Evolutionary conservation across 2,329 filamentous ascomycete genomes (phyloP).

Genomic region (Alternaria postmessia): DNA sequence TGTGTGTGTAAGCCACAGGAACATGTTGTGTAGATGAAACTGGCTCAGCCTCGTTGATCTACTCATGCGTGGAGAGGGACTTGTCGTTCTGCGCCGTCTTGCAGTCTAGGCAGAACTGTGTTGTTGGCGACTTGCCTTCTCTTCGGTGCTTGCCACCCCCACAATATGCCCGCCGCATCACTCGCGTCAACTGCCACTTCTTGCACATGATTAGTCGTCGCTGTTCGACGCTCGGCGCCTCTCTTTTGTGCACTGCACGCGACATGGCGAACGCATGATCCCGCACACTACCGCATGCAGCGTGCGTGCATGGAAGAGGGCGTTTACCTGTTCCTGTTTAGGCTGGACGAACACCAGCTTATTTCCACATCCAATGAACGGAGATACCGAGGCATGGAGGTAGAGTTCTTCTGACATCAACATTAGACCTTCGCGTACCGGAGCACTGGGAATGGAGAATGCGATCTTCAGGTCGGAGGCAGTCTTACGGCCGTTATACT

Average conservation of each 20-base stretch:
- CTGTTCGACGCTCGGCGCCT: background rate
- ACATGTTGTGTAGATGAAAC: background rate
- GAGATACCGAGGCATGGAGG: background rate
- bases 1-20: background rate
- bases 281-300: conserved; percentile 7
- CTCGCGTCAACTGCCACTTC: background rate
- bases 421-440: background rate
- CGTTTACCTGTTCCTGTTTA: background rate
- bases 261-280: conserved; percentile 4
- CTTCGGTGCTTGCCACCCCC: background rate
- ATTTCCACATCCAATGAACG: background rate
- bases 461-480: background rate
- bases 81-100: background rate
- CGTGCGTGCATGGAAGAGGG: background rate
- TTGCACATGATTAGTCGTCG: background rate
- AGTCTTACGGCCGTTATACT: background rate
- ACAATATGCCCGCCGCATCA: background rate
- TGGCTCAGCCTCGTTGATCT: background rate
- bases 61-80: background rate
- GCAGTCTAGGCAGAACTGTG: background rate
- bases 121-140: background rate
- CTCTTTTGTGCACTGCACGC: conserved; percentile 1
- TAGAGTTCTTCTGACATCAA: background rate
- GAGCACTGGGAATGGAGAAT: background rate
- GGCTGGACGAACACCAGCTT: background rate